Conservation (phyloP, 371 early-diverging fungal species). For the Dichotomocladium elegans region DNA sequence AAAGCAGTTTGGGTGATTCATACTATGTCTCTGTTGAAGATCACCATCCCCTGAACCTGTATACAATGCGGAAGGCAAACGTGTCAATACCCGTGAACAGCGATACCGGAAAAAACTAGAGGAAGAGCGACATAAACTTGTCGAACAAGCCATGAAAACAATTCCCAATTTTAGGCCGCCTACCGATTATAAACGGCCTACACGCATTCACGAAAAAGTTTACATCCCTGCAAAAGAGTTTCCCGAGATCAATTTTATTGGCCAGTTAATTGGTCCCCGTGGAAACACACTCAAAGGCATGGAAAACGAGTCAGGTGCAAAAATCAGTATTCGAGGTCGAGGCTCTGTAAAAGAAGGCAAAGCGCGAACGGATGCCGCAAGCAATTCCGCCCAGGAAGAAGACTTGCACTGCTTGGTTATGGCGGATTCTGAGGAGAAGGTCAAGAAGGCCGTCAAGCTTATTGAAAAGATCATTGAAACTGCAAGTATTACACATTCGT, state of each 20-base stretch:
- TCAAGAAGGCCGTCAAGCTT: slow-evolving; percentile 78
- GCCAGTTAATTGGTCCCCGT: slow-evolving; percentile 94
- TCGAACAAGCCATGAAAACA: slow-evolving; percentile 73
- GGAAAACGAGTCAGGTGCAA: slow-evolving; percentile 90
- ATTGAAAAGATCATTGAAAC: slow-evolving; percentile 93
- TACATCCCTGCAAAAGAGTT: slow-evolving; percentile 93
- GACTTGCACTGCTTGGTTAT: slow-evolving; percentile 92
- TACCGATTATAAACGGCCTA: slow-evolving; percentile 83
- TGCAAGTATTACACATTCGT: slow-evolving; percentile 37
- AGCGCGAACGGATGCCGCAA: slow-evolving; percentile 59
- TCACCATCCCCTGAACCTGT: slow-evolving; percentile 93
- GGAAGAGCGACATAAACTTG: slow-evolving; percentile 88
- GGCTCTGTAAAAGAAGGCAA: slow-evolving; percentile 98
- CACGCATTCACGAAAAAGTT: slow-evolving; percentile 85
- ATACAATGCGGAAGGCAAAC: slow-evolving; percentile 89
- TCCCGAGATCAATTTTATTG: slow-evolving; percentile 97
- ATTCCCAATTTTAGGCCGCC: slow-evolving; percentile 88
- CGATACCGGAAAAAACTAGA: slow-evolving; percentile 90
- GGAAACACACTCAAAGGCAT: slow-evolving; percentile 94
- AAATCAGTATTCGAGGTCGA: slow-evolving; percentile 94
- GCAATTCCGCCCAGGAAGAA: slow-evolving; percentile 83
- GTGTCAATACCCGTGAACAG: slow-evolving; percentile 91
- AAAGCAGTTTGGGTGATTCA: not conserved
- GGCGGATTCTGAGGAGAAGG: slow-evolving; percentile 87
- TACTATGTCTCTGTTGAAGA: slow-evolving; percentile 52